These are phyloP conservation scores for Tulasnella sp. DNA, from an alignment of 768 basidiomycete genomes.

Conservation along the genomic window DNA sequence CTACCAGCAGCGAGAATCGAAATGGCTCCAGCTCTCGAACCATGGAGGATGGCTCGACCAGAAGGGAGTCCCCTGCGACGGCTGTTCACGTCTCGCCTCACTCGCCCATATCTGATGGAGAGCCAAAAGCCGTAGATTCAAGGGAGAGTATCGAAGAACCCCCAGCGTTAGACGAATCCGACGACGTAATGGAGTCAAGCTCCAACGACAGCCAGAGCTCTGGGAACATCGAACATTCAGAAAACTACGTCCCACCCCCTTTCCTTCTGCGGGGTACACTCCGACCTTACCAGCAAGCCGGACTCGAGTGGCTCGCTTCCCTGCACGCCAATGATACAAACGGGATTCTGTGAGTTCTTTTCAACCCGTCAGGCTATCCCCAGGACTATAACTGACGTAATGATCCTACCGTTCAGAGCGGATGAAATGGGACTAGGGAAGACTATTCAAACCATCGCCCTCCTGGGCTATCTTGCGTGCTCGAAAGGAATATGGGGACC, in stretches of 20 bases:
- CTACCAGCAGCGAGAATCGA: neutral
- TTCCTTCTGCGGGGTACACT: slow-evolving; percentile 45
- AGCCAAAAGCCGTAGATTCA: slow-evolving; percentile 8
- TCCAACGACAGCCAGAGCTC: neutral
- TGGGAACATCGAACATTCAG: slow-evolving; percentile 20
- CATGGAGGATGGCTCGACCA: slow-evolving; percentile 1
- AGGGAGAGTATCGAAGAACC: neutral
- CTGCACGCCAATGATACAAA: slow-evolving; percentile 44
- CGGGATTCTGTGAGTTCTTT: slow-evolving; percentile 37
- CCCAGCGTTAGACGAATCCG: neutral
- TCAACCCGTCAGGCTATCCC: neutral
- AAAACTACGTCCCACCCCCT: slow-evolving; percentile 36
- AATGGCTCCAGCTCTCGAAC: neutral
- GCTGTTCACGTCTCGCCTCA: slow-evolving; percentile 6
- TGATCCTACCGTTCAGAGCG: slow-evolving; percentile 42
- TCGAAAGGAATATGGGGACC: slow-evolving; percentile 43
- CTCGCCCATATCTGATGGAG: neutral
- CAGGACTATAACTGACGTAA: neutral
- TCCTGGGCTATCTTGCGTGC: slow-evolving; percentile 42
- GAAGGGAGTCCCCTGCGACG: neutral
- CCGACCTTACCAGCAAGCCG: slow-evolving; percentile 46
- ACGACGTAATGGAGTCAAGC: slow-evolving; percentile 13
- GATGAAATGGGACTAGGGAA: slow-evolving; percentile 94
- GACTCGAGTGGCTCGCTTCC: slow-evolving; percentile 46
- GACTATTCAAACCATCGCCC: slow-evolving; percentile 43